Evolutionary conservation across 1,284 basidiomycete species (phyloP).

Genomic region (Phaffia rhodozyma): DNA sequence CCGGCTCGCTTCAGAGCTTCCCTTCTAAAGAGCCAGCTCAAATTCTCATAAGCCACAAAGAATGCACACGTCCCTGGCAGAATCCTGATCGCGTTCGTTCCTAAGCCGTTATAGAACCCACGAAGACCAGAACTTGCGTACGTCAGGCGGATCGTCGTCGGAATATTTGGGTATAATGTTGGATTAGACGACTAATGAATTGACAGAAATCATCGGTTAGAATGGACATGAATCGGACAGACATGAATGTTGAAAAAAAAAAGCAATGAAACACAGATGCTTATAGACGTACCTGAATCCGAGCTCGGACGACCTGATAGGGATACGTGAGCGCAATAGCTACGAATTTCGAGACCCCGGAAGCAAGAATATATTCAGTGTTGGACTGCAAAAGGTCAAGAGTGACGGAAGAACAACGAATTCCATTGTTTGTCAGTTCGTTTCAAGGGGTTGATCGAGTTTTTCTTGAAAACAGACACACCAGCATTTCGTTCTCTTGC

Average conservation of each 20-base stretch:
- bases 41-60: constrained; percentile 95
- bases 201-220: background rate
- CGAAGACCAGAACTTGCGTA: constrained; percentile 65
- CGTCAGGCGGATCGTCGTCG: constrained; percentile 62
- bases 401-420: background rate
- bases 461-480: constrained; percentile 37
- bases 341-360: constrained; percentile 75
- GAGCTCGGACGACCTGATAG: constrained; percentile 90
- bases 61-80: constrained; percentile 95
- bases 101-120: constrained; percentile 92
- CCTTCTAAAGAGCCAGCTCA: constrained; percentile 65
- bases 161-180: constrained; percentile 63
- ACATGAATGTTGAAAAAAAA: background rate
- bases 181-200: constrained; percentile 8
- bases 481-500: constrained; percentile 68
- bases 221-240: background rate
- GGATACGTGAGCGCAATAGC: constrained; percentile 85
- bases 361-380: constrained; percentile 81
- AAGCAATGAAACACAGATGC: background rate
- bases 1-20: constrained; percentile 23
- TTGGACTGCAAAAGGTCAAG: constrained; percentile 52
- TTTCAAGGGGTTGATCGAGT: background rate
- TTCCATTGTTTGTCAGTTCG: background rate
- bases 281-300: constrained; percentile 60
- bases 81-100: constrained; percentile 90